Evolutionary conservation across 1,284 basidiomycete species (phyloP).

Genomic region (Cryptococcus sp.): DNA sequence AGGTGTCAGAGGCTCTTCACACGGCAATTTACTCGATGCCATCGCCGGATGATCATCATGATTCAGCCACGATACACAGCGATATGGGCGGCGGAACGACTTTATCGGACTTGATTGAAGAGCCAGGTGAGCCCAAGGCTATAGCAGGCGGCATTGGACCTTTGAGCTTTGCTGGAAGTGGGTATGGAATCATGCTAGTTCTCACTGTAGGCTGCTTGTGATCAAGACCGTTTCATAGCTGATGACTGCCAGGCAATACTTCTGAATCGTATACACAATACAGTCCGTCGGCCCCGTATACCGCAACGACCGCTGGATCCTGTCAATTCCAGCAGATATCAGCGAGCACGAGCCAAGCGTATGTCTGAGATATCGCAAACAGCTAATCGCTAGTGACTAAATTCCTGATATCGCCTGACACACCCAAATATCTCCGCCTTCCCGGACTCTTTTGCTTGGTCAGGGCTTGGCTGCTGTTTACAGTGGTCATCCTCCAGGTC

Average conservation of each 20-base stretch:
- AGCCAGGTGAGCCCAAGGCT: constrained; percentile 33
- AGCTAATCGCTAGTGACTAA: constrained; percentile 4
- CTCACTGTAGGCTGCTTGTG: constrained; percentile 31
- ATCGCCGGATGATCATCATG: constrained; percentile 13
- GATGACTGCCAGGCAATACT: constrained; percentile 30
- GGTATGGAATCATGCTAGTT: constrained; percentile 41
- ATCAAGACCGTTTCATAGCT: too few species aligned
- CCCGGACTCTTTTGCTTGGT: constrained; percentile 35
- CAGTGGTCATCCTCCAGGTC: constrained; percentile 38
- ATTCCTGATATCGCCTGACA: constrained; percentile 26
- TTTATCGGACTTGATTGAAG: constrained; percentile 16
- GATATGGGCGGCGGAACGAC: not conserved
- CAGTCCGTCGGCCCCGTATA: constrained; percentile 36
- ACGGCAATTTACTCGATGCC: constrained; percentile 39
- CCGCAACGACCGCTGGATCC: constrained; percentile 28
- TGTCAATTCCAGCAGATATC: constrained; percentile 12
- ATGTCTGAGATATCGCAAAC: not conserved
- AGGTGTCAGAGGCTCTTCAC: constrained; percentile 32
- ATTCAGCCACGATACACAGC: not conserved
- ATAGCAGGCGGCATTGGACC: constrained; percentile 33
- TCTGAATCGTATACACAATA: constrained; percentile 45
- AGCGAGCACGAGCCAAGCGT: constrained; percentile 1
- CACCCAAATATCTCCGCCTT: constrained; percentile 31
- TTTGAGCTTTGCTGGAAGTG: constrained; percentile 35
- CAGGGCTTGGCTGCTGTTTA: constrained; percentile 38